A percentile compares a stretch with the other conserved stretches of the same genome.
phyloP scores from a whole-genome alignment of 306 rosid genomes.

The Sphenostylis stenocarpa region DNA sequence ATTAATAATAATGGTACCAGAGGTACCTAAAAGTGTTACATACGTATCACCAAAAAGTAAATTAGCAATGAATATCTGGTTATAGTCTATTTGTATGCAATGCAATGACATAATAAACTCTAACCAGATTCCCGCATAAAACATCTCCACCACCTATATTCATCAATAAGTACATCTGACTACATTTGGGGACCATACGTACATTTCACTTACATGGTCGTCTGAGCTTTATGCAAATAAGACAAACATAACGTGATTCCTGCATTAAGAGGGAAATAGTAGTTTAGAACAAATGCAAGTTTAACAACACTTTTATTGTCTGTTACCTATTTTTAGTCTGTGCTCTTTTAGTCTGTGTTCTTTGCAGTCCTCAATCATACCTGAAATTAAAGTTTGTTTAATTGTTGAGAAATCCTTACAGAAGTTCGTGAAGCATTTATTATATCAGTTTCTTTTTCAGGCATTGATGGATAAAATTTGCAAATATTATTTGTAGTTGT shows the following conservation, averaged over 20 bases:
- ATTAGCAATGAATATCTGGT: no score
- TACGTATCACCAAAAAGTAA: no score
- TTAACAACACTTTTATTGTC: conserved; percentile 22
- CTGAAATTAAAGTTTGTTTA: conserved; percentile 21
- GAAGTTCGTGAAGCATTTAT: neutral
- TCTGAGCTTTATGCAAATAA: conserved; percentile 8
- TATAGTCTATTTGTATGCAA: no score
- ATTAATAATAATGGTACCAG: no score
- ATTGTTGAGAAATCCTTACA: conserved; percentile 11
- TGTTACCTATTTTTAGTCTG: neutral
- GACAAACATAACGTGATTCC: conserved; percentile 7
- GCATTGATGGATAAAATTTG: neutral
- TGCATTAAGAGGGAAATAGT: conserved; percentile 5
- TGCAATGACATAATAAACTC: no score
- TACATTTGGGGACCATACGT: no score
- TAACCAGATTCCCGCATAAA: no score
- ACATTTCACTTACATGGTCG: neutral
- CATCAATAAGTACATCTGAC: no score
- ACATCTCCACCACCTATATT: no score
- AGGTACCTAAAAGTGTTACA: no score
- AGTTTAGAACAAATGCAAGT: conserved; percentile 16
- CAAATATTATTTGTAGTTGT: conserved; percentile 19
- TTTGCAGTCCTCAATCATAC: neutral
- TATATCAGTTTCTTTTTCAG: neutral
- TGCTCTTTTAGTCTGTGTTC: conserved; percentile 9